Base-by-base conservation (phyloP, 768 basidiomycete species). In the Mycena rosella region DNA sequence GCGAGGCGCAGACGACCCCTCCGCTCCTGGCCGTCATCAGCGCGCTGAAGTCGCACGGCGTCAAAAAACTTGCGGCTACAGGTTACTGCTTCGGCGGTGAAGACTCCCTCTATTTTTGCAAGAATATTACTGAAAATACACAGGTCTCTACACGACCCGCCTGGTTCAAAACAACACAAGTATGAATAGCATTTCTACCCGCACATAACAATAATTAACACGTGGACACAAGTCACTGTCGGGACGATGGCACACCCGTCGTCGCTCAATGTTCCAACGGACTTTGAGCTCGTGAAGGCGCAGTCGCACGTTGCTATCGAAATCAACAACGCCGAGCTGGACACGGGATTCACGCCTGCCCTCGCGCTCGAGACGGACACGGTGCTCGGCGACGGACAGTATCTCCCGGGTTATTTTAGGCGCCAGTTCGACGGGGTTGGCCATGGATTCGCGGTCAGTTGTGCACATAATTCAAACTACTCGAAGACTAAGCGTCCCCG, bases 11-110 rank as follows among this genome's bases (percentile, higher is more conserved):
- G 47, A 80, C 79, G 0, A 76, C 77, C 20, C 77, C 80, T 0
- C 58, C 70, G 2, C 68, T 83, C 44, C 77, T 82, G 66, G 75
- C 74, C 15, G 74, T 80, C 38, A 74, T 81, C 40, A 71, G 57
- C 11, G 76, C 72, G 1, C 77, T 85, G 56, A 80, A 79, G 59
- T 74, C 70, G 8, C 49, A 79, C 32, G 84, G 83, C 14, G 74
- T 83, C 36, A 76, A 69, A 22, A 69, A 76, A 49, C 77, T 83
- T 40, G 79, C 73, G 0, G 74, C 79, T 5, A 77, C 79, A 1
- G 80, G 81, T 5, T 82, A 79, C 73, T 83, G 81, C 65, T 78
- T 80, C 44, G 77, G 79, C 9, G 77, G 76, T 70, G 47, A 65
- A n/a, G n/a, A 48, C 27, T 42, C 14, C 2, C 14, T 10, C 22